phyloP scores from a whole-genome alignment of 495 filamentous ascomycete species.

The Pyrenopolyporus hunteri region DNA sequence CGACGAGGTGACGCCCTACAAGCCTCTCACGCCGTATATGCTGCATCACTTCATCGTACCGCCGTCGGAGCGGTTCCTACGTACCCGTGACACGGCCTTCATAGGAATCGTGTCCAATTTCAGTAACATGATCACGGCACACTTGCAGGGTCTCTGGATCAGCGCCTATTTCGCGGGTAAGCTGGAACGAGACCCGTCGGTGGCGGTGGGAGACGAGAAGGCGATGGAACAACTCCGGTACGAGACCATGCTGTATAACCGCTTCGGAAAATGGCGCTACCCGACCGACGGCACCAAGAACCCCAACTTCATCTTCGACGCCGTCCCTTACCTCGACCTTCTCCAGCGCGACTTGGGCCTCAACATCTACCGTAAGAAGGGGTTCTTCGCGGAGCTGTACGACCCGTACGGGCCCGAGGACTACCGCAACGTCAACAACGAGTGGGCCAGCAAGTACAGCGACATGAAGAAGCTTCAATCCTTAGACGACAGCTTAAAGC shows the following conservation, averaged over 20 bases:
- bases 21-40: conserved; percentile 49
- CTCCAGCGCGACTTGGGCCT: conserved; percentile 70
- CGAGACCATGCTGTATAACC: conserved; percentile 67
- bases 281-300: conserved; percentile 67
- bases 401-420: conserved; percentile 65
- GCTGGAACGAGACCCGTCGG: conserved; percentile 35
- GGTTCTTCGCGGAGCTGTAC: conserved; percentile 57
- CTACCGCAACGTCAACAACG: conserved; percentile 64
- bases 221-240: conserved; percentile 45
- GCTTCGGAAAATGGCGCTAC: conserved; percentile 73
- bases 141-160: conserved; percentile 76
- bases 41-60: conserved; percentile 77
- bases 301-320: conserved; percentile 78
- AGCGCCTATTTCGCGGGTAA: conserved; percentile 62
- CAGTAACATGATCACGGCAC: conserved; percentile 65
- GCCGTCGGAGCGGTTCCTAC: conserved; percentile 55
- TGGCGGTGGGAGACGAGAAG: conserved; percentile 23
- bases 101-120: conserved; percentile 69
- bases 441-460: conserved; percentile 51
- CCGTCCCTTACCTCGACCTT: conserved; percentile 77
- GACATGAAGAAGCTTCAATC: conserved; percentile 35
- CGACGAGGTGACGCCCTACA: conserved; percentile 44
- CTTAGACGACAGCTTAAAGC: conserved; percentile 23
- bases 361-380: conserved; percentile 49
- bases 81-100: conserved; percentile 68